Evolutionary conservation across 225 moss, liverwort and hornwort genomes (phyloP), one percentile per base, ranked within the genome.

Genomic region (Ulota crispa): DNA sequence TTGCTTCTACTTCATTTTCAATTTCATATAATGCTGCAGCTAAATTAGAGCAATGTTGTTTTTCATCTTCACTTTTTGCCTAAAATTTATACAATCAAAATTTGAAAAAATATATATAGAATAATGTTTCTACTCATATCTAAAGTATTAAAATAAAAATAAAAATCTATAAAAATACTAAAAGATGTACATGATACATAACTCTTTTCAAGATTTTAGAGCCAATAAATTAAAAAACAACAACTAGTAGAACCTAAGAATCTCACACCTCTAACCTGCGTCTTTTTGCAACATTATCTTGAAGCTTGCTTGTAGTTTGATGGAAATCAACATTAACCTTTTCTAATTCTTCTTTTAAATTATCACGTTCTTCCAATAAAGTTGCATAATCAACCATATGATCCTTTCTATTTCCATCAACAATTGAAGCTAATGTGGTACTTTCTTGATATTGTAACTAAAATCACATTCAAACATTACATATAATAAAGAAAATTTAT

Each of bases 41-140:
- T 39, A 90, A 68, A 85, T 87, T 72, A 4, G 81, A 87, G 9
- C 83, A 81, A 81, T 90, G 83, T 55, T 83, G 78, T 63, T 69
- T 90, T 72, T 90, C 89, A 41, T 76, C 78, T 85, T 90, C 87
- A 68, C 87, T 90, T 41, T 87, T 83, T 13, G 50, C 81, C 89
- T 90, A 11, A 80, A 47, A 56, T 36, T 50, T 5, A 50, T 50
- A 5, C 18, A 50, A 1, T 16, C 50, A 50, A 50, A 50, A 50
- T 5, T 6, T 18, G 5, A 50, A 50, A 5, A 50, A 16, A 18
- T 6, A 4, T 4, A 5, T 50, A 13, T 4, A 50, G 1, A 50
- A 5, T 1, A 18, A 50, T 50, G 0, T 50, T 50, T 50, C 6
- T 50, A 50, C 6, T 50, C 50, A 45, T 45, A 12, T 12, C 43